Percentiles rank a stretch among this genome's conserved stretches.
Conservation (phyloP, 257 asterid species). For the Nicotiana tabacum region DNA sequence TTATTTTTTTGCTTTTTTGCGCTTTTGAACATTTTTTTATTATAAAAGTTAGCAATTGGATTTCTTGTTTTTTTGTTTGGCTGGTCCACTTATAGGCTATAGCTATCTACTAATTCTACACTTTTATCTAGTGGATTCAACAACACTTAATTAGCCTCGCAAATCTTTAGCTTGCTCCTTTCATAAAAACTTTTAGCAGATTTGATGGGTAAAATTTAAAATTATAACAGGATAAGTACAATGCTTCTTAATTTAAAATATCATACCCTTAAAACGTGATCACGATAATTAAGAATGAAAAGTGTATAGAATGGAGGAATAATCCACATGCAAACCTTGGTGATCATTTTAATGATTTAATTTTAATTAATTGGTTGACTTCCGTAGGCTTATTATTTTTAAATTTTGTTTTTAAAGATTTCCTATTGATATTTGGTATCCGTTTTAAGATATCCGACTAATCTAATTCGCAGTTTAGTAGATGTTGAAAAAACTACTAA, state of each 20-base stretch:
- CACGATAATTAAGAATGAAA: background rate
- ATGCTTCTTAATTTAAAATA: background rate
- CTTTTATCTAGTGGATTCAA: background rate
- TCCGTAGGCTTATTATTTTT: background rate
- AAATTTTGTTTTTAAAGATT: no score
- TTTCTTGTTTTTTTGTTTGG: background rate
- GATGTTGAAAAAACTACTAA: background rate
- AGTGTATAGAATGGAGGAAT: background rate
- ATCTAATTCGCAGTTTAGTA: background rate
- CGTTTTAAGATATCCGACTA: no score
- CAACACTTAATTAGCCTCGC: background rate
- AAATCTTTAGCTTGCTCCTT: background rate
- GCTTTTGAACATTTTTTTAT: no score
- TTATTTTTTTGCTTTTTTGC: no score
- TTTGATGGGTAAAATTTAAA: background rate
- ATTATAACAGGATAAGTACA: background rate
- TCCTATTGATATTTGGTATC: no score
- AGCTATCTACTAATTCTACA: background rate
- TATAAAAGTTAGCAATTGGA: background rate
- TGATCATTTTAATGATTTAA: background rate
- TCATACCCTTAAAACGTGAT: background rate
- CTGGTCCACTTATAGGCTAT: no score
- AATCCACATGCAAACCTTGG: background rate
- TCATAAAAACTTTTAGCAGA: background rate
- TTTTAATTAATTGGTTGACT: background rate